Conservation (phyloP, 805 yeast genomes). For the Myxozyma neglecta region DNA sequence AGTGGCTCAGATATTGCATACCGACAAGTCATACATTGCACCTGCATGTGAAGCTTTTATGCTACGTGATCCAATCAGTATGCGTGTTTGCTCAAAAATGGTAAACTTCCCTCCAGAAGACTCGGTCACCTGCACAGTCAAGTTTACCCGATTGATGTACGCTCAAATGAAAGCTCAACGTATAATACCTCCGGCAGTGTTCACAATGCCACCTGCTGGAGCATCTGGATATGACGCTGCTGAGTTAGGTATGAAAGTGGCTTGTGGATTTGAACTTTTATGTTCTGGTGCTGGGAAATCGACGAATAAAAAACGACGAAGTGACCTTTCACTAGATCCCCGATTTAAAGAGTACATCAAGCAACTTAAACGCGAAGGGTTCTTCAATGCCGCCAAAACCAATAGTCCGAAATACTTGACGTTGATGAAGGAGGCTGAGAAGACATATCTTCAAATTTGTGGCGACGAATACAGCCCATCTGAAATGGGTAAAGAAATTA, state of each 20-base stretch:
- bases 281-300: conserved; percentile 23
- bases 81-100: conserved; percentile 28
- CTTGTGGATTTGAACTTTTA: conserved; percentile 35
- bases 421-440: conserved; percentile 21
- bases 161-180: conserved; percentile 34
- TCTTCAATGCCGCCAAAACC: conserved; percentile 23
- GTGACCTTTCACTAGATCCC: conserved; percentile 13
- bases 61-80: conserved; percentile 29
- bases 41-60: conserved; percentile 33
- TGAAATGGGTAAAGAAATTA: conserved; percentile 12
- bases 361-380: conserved; percentile 25
- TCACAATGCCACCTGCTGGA: conserved; percentile 16
- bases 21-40: conserved; percentile 29
- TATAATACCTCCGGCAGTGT: conserved; percentile 21
- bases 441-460: conserved; percentile 14
- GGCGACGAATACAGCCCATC: conserved; percentile 14
- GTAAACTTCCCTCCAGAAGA: conserved; percentile 30
- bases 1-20: conserved; percentile 33
- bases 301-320: conserved; percentile 2
- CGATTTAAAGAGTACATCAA: conserved; percentile 16
- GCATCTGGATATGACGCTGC: conserved; percentile 11
- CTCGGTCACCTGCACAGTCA: conserved; percentile 29
- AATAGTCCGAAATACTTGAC: conserved; percentile 20
- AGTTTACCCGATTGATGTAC: conserved; percentile 32
- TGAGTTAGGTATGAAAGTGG: conserved; percentile 34